A percentile compares a stretch with the other conserved stretches of the same genome.
phyloP scores from a whole-genome alignment of 345 rosid genomes.

The Cardamine chenopodiifolia region DNA sequence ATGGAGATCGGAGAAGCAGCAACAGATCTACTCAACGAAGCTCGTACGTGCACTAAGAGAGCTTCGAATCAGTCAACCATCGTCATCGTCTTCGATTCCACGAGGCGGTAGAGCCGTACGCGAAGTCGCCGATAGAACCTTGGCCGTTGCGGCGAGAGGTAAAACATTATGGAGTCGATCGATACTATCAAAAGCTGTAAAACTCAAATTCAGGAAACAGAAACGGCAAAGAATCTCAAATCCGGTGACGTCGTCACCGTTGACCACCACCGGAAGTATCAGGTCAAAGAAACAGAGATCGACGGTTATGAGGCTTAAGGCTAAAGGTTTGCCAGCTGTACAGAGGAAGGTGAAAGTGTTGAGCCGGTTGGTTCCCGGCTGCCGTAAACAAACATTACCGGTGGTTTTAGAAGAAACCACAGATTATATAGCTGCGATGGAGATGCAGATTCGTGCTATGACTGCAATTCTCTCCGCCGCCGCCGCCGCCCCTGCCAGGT shows the following conservation, averaged over 20 bases:
- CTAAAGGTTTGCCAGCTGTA: slow-evolving; percentile 65
- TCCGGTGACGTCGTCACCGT: slow-evolving; percentile 17
- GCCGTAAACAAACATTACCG: slow-evolving; percentile 87
- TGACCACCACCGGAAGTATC: slow-evolving; percentile 39
- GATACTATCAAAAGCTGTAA: slow-evolving; percentile 67
- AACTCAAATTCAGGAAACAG: slow-evolving; percentile 78
- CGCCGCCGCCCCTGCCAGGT: slow-evolving; percentile 31
- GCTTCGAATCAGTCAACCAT: slow-evolving; percentile 45
- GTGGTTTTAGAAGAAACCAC: slow-evolving; percentile 91
- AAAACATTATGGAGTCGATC: slow-evolving; percentile 93
- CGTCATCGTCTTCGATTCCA: slow-evolving; percentile 53
- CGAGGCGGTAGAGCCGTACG: slow-evolving; percentile 69
- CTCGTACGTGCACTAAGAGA: slow-evolving; percentile 72
- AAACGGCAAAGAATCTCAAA: slow-evolving; percentile 52
- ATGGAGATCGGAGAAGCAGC: slow-evolving; percentile 87
- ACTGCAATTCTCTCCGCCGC: slow-evolving; percentile 60
- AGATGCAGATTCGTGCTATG: slow-evolving; percentile 98
- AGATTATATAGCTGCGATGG: slow-evolving; percentile 92
- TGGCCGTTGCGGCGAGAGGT: slow-evolving; percentile 82
- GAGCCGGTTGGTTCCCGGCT: slow-evolving; percentile 97
- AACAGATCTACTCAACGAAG: slow-evolving; percentile 78
- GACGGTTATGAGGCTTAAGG: slow-evolving; percentile 62
- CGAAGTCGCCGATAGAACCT: slow-evolving; percentile 77
- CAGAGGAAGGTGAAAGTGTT: slow-evolving; percentile 80
- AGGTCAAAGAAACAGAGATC: slow-evolving; percentile 69